Conservation (phyloP, 148 eudicot genomes). For the Heliamphora exappendiculata region DNA sequence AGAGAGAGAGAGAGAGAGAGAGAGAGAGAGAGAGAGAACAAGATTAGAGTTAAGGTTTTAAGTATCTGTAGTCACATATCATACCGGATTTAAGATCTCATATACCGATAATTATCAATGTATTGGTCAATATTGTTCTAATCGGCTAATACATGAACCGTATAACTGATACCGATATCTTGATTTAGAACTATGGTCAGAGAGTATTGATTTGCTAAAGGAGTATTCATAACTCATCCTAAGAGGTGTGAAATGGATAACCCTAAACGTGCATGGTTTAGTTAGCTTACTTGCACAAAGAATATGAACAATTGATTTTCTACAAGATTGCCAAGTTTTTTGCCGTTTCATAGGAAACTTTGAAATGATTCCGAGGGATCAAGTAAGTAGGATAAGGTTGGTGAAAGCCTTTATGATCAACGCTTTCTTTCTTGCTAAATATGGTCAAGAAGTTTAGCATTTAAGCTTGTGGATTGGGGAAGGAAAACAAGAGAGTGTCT, state of each 20-base stretch:
- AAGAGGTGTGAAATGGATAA: background rate
- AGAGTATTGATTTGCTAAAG: too few relatives aligned
- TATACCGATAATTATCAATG: too few relatives aligned
- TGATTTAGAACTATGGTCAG: too few relatives aligned
- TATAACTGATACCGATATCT: too few relatives aligned
- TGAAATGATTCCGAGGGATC: background rate
- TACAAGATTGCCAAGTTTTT: constrained; percentile 7
- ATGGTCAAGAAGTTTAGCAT: constrained; percentile 17
- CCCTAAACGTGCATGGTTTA: background rate
- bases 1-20: too few relatives aligned
- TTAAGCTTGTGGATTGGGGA: constrained; percentile 24
- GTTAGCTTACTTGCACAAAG: constrained; percentile 10
- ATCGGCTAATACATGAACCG: too few relatives aligned
- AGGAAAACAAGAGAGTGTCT: constrained; percentile 21
- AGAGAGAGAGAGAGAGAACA: too few relatives aligned
- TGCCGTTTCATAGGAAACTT: constrained; percentile 4
- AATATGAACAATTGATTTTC: background rate
- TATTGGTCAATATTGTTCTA: too few relatives aligned
- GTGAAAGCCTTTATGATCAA: constrained; percentile 12
- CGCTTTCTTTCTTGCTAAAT: constrained; percentile 11
- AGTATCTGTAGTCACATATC: too few relatives aligned
- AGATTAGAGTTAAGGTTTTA: too few relatives aligned
- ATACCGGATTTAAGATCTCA: too few relatives aligned
- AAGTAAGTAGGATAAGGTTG: constrained; percentile 3
- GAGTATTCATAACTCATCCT: background rate